Evolutionary conservation across 2,329 filamentous ascomycete species (phyloP), one percentile per base, ranked within the genome.

Genomic region (Neonectria ditissima): DNA sequence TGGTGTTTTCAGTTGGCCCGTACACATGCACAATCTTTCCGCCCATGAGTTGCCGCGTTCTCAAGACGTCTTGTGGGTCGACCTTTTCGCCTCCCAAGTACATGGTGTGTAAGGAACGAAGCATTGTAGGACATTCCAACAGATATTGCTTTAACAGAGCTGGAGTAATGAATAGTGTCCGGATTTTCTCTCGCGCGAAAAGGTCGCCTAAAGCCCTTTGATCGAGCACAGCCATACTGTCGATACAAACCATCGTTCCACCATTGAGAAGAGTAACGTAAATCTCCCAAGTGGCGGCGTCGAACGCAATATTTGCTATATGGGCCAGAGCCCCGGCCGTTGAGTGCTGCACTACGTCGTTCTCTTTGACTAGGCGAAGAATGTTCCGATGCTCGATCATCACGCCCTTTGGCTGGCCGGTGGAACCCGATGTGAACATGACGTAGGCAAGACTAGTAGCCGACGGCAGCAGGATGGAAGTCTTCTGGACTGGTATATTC

Each of bases 91-190:
- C 72, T 5, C 59, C 71, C 2, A 68, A 44, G 11, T 47, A 58
- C 1, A 73, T 52, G 5, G 51, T 8, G 0, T 65, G n/a, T 1
- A 73, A 18, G 0, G 24, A n/a, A 26, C 32, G 3, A 14, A 65
- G 18, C 24, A 50, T 26, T 1, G 9, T 16, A 5, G 71, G 65
- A 14, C 28, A 55, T 4, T 65, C 48, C 2, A 50, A 9, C 1
- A 73, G 50, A 45, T 58, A 68, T 22, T 72, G 68, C 22, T 71
- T 73, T 6, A 73, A 51, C 2, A 70, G 22, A 5, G 67, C 59
- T 0, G 71, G 59, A 2, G 71, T 66, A 24, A 72, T 53, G 2
- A 67, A 20, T 1, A 44, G 45, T 0, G 54, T 51, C 14, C 58
- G 34, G 20, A 73, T 39, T 2, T 63, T 9, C 18, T 71, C 60